A percentile compares a stretch with the other conserved stretches of the same genome.
These are phyloP conservation scores for Linderina pennispora DNA, from an alignment of 192 early-diverging fungal genomes.

Conservation along the genomic window DNA sequence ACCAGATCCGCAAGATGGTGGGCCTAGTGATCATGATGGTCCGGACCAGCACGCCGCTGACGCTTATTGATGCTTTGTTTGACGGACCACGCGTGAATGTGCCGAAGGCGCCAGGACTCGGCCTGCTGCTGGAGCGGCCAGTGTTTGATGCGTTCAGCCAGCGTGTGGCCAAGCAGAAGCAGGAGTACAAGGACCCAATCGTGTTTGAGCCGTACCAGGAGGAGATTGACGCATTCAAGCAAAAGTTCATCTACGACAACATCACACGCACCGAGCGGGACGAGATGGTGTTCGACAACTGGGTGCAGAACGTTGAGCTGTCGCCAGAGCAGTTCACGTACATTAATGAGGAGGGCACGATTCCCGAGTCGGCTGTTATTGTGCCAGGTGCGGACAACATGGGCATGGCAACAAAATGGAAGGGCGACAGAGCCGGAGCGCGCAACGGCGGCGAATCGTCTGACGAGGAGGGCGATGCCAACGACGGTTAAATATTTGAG, in stretches of 20 bases:
- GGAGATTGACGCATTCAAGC: conserved; percentile 79
- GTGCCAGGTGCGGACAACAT: conserved; percentile 15
- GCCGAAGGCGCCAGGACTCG: conserved; percentile 92
- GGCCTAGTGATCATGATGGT: conserved; percentile 81
- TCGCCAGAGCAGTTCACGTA: conserved; percentile 43
- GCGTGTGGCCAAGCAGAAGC: conserved; percentile 10
- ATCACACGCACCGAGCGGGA: conserved; percentile 71
- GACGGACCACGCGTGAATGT: conserved; percentile 74
- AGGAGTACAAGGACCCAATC: conserved; percentile 35
- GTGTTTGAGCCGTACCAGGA: conserved; percentile 57
- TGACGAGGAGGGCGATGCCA: conserved; percentile 24
- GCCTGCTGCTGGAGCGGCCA: conserved; percentile 79
- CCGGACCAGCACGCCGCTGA: conserved; percentile 62
- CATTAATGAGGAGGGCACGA: conserved; percentile 38
- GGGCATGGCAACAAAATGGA: neutral
- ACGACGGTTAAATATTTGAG: conserved; percentile 11
- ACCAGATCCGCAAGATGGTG: conserved; percentile 99
- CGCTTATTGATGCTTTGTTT: conserved; percentile 64
- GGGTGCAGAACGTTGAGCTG: conserved; percentile 40
- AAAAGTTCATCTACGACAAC: conserved; percentile 78
- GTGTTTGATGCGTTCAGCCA: conserved; percentile 66
- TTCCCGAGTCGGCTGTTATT: conserved; percentile 41
- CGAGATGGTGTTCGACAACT: conserved; percentile 51
- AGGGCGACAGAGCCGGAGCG: neutral
- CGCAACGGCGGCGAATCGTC: conserved; percentile 10